Evolutionary conservation across 2,329 filamentous ascomycete genomes (phyloP), one percentile per base, ranked within the genome.

Genomic region (Microsporum ferrugineum): DNA sequence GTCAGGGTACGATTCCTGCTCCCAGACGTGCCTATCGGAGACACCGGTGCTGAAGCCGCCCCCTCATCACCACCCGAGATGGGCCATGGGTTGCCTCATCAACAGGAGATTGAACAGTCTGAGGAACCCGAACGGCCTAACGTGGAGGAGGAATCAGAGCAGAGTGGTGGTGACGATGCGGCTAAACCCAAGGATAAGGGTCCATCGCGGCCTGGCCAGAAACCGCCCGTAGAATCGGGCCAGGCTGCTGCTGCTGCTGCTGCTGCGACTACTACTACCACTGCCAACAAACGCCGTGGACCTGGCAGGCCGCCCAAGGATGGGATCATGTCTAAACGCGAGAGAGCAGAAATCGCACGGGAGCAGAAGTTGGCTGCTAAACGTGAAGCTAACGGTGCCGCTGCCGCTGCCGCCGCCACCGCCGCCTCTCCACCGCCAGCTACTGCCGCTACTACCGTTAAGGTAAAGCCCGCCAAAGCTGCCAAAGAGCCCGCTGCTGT

Each of bases 251-350:
- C 17, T 64, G 17, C 17, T 17, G 17, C 17, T 17, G 17, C 17
- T 17, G 17, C 17, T 17, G 17, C 17, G 17, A 17, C 17, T 23
- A 23, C 17, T 23, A 23, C 17, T 23, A 23, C 17, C 17, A 23
- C 17, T 23, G 74, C 74, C 59, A 75, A 78, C 7, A 71, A 72
- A 55, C 74, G 74, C 55, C 72, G 77, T 55, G 84, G 84, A 51
- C 84, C 84, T 59, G 84, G 84, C 59, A 77, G 84, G 57, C 84
- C 84, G 49, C 84, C 84, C 7, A 86, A 86, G 73, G 83, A 86
- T 68, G 84, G 84, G 23, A 79, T 86, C 68, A 84, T 86, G 78
- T 86, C 84, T 3, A 86, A 85, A 68, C 79, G 84, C 57, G 83
- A 86, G 69, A 75, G 79, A 63, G 78, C 79, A 29, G 77, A 80